Percentiles rank a stretch among this genome's conserved stretches.
phyloP scores from a whole-genome alignment of 2,329 filamentous ascomycete genomes.

The Trichoderma sp. region DNA sequence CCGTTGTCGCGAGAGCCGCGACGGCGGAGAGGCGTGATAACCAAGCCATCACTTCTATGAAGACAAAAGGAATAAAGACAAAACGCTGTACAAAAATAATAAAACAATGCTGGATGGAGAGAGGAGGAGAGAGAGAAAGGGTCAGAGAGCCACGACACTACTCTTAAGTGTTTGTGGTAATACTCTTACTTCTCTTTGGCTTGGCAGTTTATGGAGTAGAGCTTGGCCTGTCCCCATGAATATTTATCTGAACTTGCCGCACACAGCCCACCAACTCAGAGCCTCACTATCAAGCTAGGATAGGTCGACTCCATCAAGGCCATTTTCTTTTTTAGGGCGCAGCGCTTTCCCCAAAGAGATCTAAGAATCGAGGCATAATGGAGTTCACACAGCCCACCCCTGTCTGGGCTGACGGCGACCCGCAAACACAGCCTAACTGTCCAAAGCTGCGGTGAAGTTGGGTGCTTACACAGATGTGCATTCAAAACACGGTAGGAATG shows the following conservation, averaged over 20 bases:
- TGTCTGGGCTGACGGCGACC: constrained; percentile 4
- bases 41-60: background rate
- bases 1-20: background rate
- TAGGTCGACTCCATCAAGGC: background rate
- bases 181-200: background rate
- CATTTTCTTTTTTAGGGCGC: background rate
- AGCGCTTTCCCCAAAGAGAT: background rate
- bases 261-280: background rate
- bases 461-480: background rate
- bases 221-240: background rate
- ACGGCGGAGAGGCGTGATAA: constrained; percentile 8
- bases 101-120: background rate
- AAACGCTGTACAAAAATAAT: background rate
- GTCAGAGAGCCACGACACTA: background rate
- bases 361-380: background rate
- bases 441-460: constrained; percentile 7
- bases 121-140: background rate
- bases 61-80: background rate
- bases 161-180: background rate
- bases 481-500: background rate
- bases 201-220: background rate
- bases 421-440: constrained; percentile 7
- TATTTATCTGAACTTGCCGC: background rate
- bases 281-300: background rate
- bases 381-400: background rate